These are phyloP conservation scores for Thuidium tamariscinum DNA, from an alignment of 225 moss, liverwort and hornwort species.

Conservation along the genomic window DNA sequence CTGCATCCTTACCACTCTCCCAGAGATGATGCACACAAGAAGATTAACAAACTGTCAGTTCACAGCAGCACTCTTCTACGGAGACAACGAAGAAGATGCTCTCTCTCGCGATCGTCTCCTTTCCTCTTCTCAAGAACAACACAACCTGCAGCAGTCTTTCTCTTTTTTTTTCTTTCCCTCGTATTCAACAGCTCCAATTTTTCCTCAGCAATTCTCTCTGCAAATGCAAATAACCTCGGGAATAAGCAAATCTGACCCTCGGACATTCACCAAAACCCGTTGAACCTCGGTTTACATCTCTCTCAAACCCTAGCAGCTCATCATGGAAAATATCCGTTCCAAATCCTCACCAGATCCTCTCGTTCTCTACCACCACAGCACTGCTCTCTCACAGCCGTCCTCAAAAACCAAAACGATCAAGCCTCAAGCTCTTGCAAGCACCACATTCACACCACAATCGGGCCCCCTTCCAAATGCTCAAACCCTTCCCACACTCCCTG, in stretches of 20 bases:
- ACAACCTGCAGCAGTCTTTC: constrained; percentile 29
- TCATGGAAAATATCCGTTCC: not conserved
- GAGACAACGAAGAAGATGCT: constrained; percentile 14
- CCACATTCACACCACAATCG: constrained; percentile 1
- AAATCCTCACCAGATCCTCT: constrained; percentile 25
- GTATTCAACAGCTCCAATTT: constrained; percentile 11
- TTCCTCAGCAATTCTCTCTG: constrained; percentile 13
- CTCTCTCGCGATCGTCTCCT: constrained; percentile 33
- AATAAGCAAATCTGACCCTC: constrained; percentile 3
- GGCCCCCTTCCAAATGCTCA: not conserved
- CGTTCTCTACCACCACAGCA: constrained; percentile 12
- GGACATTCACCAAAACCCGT: not conserved
- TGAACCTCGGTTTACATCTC: not conserved
- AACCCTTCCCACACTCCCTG: constrained; percentile 12
- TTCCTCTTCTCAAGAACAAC: constrained; percentile 41
- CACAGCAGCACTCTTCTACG: constrained; percentile 31
- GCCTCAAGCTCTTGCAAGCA: not conserved
- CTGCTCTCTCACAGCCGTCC: constrained; percentile 22
- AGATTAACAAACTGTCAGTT: constrained; percentile 29
- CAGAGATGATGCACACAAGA: constrained; percentile 34
- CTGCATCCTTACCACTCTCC: constrained; percentile 58
- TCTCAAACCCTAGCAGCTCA: constrained; percentile 21
- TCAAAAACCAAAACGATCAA: not conserved
- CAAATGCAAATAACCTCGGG: constrained; percentile 16
- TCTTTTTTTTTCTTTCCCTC: not conserved